These are phyloP conservation scores for Acacia crassicarpa DNA, from an alignment of 306 rosid genomes.

Conservation along the genomic window DNA sequence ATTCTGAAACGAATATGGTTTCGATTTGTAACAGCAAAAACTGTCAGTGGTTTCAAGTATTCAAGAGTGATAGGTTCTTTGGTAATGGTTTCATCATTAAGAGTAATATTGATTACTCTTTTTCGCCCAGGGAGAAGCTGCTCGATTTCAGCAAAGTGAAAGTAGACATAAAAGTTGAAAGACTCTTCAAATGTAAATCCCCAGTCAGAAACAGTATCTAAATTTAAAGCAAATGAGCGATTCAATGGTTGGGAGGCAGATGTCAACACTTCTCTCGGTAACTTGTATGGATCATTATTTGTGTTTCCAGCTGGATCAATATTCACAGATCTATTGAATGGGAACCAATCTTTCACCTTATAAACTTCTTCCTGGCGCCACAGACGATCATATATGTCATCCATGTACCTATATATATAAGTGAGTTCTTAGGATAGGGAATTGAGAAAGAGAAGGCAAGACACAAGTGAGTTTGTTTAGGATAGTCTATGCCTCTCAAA, in stretches of 20 bases:
- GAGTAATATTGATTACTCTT: background rate
- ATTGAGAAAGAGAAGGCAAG: too few species aligned
- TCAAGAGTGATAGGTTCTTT: background rate
- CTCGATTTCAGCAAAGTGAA: background rate
- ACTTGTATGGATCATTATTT: background rate
- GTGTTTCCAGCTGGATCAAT: background rate
- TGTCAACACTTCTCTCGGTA: background rate
- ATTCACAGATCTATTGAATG: background rate
- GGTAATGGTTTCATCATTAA: background rate
- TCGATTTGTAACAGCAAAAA: background rate
- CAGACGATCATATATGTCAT: slow-evolving; percentile 7
- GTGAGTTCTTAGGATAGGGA: too few species aligned
- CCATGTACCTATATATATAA: background rate
- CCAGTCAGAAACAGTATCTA: background rate
- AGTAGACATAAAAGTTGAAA: background rate
- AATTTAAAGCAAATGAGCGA: background rate
- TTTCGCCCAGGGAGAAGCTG: background rate
- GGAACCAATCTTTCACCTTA: background rate
- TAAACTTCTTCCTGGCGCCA: background rate
- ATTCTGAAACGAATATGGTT: background rate
- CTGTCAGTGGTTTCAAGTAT: background rate
- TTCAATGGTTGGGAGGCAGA: background rate
- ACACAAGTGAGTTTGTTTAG: too few species aligned
- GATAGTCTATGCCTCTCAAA: too few species aligned
- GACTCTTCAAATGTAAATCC: background rate